Base-by-base conservation (phyloP, 305 asterid species). In the Fraxinus velutina region DNA sequence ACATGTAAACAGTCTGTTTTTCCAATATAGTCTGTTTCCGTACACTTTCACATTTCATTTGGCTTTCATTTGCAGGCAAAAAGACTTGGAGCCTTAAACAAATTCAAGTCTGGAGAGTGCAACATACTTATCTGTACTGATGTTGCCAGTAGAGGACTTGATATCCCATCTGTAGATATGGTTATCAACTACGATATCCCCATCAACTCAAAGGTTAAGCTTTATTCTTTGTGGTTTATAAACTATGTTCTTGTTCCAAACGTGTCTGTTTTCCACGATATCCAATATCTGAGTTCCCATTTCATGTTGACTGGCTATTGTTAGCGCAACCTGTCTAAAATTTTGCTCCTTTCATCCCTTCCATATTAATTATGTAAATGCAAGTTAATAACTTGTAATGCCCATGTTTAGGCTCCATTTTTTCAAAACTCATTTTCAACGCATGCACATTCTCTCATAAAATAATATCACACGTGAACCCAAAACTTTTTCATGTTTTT, bases 71-170 rank as follows among this genome's bases (percentile, higher is more conserved):
- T 84, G 83, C 92, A 95, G 98, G 70, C 91, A 22, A 94, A 94
- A 89, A 84, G 97, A 84, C 97, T 92, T 83, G 98, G 97, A 86
- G 94, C 98, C 71, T 84, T 95, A 36, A 94, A 93, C 90, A 88
- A 88, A 81, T 95, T 94, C 82, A 94, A 95, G 88, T 92, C 97
- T 6, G 97, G 98, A 79, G 97, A 95, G 77, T 92, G 97, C 83
- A 92, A 94, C 88, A 85, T 95, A 79, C 94, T 95, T 71, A 86
- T 92, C 78, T 92, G 96, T 88, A 93, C 97, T 19, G 99, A 93
- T 77, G 97, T 93, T 83, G 97, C 96, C 71, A 95, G 97, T 87
- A 90, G 98, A 89, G 99, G 99, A 74, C 95, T 95, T 52, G 99
- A 95, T 88, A 94, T 95, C 82, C 97, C 99, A 13, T 85, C 96